Conservation (phyloP, 2,329 filamentous ascomycete species). For the Sarocladium kiliense region DNA sequence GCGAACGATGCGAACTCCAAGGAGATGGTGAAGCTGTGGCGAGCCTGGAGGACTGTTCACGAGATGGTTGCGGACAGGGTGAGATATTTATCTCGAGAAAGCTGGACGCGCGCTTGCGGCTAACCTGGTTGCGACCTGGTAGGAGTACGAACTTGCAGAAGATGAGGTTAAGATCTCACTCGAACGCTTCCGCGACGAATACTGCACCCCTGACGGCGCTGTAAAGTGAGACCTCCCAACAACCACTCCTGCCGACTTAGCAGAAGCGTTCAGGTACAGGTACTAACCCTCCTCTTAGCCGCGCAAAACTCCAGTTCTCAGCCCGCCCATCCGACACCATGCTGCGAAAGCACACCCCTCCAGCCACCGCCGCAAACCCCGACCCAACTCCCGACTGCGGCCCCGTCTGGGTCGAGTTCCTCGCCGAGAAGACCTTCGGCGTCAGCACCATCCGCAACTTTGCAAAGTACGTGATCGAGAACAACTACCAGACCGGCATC, state of each 20-base stretch:
- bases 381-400: slow-evolving; percentile 72
- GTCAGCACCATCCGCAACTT: slow-evolving; percentile 91
- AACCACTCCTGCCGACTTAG: too few relatives aligned
- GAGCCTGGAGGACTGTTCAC: slow-evolving; percentile 86
- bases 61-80: slow-evolving; percentile 93
- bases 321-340: slow-evolving; percentile 79
- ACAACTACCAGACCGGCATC: slow-evolving; percentile 85
- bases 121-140: neutral
- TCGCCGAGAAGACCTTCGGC: slow-evolving; percentile 71
- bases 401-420: slow-evolving; percentile 91
- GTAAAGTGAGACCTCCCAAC: slow-evolving; percentile 62
- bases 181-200: slow-evolving; percentile 71
- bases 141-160: slow-evolving; percentile 92
- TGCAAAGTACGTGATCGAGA: slow-evolving; percentile 71
- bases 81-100: slow-evolving; percentile 27
- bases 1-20: slow-evolving; percentile 46
- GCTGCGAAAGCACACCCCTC: slow-evolving; percentile 76
- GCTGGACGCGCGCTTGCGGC: neutral
- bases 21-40: slow-evolving; percentile 71
- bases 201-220: slow-evolving; percentile 65
- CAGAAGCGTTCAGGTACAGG: too few relatives aligned
- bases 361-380: slow-evolving; percentile 63
- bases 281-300: slow-evolving; percentile 55
- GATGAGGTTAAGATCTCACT: slow-evolving; percentile 84
- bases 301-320: slow-evolving; percentile 79